Evolutionary conservation across 129 eudicot species (phyloP).

Genomic region (Scalesia atractyloides): DNA sequence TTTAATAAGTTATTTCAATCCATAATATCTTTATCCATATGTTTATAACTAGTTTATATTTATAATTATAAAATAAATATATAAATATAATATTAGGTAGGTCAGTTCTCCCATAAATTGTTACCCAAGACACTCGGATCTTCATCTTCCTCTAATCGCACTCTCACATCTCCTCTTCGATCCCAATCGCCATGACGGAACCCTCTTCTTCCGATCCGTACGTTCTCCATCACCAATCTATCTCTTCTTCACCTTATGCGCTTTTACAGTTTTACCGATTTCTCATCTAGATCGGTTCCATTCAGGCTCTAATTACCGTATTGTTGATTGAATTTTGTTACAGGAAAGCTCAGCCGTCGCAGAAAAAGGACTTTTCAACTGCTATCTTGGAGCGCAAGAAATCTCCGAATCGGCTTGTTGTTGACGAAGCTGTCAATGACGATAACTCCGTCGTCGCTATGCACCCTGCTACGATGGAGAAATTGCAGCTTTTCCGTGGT

Average conservation of each 20-base stretch:
- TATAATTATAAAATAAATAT: too few species aligned
- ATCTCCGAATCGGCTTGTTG: conserved; percentile 62
- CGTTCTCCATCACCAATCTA: conserved; percentile 16
- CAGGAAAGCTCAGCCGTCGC: conserved; percentile 45
- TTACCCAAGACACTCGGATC: conserved; percentile 30
- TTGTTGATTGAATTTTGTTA: conserved; percentile 13
- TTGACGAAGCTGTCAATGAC: conserved; percentile 75
- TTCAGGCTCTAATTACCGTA: conserved; percentile 5
- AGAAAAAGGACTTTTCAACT: conserved; percentile 67
- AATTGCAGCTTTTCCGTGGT: conserved; percentile 73
- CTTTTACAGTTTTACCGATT: neutral
- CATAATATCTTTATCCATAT: too few species aligned
- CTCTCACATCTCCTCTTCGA: conserved; percentile 4
- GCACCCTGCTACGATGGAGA: conserved; percentile 73
- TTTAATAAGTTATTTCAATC: too few species aligned
- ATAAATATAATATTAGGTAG: conserved; percentile 15
- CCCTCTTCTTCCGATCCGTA: conserved; percentile 54
- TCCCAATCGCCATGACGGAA: conserved; percentile 41
- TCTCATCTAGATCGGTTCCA: neutral
- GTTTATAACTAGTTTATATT: too few species aligned
- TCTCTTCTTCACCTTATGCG: neutral
- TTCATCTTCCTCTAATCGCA: neutral
- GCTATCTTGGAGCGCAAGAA: conserved; percentile 80
- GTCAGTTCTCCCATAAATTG: conserved; percentile 8
- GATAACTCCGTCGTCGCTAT: conserved; percentile 69